A percentile compares a stretch with the other conserved stretches of the same genome.
phyloP scores from a whole-genome alignment of 1,284 basidiomycete species.

The Apiotrichum brassicae region DNA sequence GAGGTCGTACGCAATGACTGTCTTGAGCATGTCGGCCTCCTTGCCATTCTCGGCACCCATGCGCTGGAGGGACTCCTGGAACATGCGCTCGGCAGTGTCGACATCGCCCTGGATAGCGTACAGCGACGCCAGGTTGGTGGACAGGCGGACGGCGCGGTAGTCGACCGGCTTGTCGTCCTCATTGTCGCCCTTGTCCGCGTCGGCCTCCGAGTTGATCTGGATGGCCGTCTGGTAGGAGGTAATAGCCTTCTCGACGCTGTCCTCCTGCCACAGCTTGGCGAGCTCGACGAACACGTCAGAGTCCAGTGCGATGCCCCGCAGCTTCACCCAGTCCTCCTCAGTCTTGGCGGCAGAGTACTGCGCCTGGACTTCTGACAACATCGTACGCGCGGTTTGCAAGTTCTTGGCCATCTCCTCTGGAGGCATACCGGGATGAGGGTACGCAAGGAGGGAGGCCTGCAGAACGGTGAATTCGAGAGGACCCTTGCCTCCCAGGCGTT shows the following conservation, averaged over 20 bases:
- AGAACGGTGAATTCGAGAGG: constrained; percentile 74
- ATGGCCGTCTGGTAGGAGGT: constrained; percentile 68
- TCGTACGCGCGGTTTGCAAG: constrained; percentile 64
- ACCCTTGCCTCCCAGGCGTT: constrained; percentile 39
- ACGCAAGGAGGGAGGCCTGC: constrained; percentile 76
- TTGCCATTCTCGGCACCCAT: constrained; percentile 50
- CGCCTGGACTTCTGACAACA: constrained; percentile 70
- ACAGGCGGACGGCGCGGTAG: constrained; percentile 46
- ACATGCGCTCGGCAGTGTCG: constrained; percentile 50
- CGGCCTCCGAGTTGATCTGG: constrained; percentile 45
- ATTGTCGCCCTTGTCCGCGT: constrained; percentile 8
- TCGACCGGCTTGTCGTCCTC: constrained; percentile 20
- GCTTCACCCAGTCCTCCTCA: constrained; percentile 44
- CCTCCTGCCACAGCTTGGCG: constrained; percentile 76
- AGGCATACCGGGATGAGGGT: constrained; percentile 69
- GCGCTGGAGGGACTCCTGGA: constrained; percentile 46
- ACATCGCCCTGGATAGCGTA: constrained; percentile 63
- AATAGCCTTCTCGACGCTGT: constrained; percentile 64
- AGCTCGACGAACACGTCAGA: constrained; percentile 79
- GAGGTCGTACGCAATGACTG: constrained; percentile 79
- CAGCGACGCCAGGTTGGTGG: constrained; percentile 77
- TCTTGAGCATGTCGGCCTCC: constrained; percentile 57
- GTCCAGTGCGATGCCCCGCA: constrained; percentile 63
- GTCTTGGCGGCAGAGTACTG: constrained; percentile 52
- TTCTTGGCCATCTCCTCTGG: constrained; percentile 66